Evolutionary conservation across 345 rosid species (phyloP).

Genomic region (Microthlaspi erraticum): DNA sequence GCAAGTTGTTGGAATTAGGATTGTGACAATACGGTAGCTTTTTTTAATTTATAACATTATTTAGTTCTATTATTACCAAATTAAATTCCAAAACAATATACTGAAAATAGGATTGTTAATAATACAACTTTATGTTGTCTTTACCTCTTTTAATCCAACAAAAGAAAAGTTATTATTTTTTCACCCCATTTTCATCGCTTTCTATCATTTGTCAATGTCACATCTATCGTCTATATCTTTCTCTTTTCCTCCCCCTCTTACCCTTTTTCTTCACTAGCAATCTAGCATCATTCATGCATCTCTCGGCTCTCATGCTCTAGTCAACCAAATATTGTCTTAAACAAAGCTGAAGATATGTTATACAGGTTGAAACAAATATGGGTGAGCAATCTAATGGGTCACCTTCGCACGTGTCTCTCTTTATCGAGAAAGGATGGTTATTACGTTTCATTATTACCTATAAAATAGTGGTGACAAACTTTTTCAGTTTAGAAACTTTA

Average conservation of each 20-base stretch:
- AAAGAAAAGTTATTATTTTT: not conserved
- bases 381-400: not conserved
- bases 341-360: not conserved
- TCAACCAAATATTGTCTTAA: not conserved
- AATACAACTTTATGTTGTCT: not conserved
- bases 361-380: not conserved
- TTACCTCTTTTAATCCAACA: not conserved
- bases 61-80: not conserved
- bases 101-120: not conserved
- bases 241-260: not conserved
- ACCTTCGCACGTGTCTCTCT: not conserved
- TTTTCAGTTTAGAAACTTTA: not conserved
- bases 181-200: not conserved
- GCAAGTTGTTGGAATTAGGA: slow-evolving; percentile 7
- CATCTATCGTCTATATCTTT: slow-evolving; percentile 14
- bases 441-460: not conserved
- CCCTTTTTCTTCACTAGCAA: not conserved
- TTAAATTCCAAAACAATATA: not conserved
- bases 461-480: not conserved
- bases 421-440: not conserved
- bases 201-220: slow-evolving; percentile 35
- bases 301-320: not conserved
- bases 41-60: not conserved
- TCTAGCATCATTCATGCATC: slow-evolving; percentile 30
- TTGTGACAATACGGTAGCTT: not conserved